Evolutionary conservation across 78 protist species (phyloP).

Genomic region (Chrysochromulina parva): DNA sequence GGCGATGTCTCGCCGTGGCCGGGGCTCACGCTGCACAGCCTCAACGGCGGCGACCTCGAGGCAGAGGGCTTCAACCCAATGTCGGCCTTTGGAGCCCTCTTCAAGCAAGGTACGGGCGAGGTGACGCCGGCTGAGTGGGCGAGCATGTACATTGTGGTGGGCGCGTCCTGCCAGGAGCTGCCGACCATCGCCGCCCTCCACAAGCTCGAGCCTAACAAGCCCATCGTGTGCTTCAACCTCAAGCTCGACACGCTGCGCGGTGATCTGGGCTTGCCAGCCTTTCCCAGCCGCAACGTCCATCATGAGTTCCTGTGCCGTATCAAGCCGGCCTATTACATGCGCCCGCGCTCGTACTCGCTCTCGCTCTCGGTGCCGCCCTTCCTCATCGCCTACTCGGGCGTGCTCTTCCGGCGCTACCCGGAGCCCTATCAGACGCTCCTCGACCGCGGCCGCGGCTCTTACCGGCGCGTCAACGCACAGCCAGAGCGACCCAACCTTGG

Average conservation of each 20-base stretch:
- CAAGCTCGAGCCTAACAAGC: neutral
- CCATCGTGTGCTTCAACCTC: neutral
- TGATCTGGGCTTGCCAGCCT: neutral
- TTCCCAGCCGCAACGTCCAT: neutral
- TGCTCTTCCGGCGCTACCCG: neutral
- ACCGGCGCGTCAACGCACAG: neutral
- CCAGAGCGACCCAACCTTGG: neutral
- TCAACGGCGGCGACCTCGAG: neutral
- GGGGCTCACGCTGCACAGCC: neutral
- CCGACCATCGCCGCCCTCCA: neutral
- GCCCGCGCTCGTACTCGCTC: slow-evolving; percentile 5
- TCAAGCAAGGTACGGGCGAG: neutral
- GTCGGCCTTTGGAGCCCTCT: neutral
- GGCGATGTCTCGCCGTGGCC: neutral
- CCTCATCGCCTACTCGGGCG: neutral
- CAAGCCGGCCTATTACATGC: neutral
- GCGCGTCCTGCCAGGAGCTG: neutral
- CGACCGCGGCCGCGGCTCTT: neutral
- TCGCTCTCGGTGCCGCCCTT: slow-evolving; percentile 6
- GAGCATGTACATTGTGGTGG: neutral
- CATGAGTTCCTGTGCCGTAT: neutral
- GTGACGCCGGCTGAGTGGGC: neutral
- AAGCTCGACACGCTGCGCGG: slow-evolving; percentile 8
- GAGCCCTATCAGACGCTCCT: slow-evolving; percentile 24
- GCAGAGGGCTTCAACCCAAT: neutral